Conservation (phyloP, 441 rosid species). For the Populus hybrid region DNA sequence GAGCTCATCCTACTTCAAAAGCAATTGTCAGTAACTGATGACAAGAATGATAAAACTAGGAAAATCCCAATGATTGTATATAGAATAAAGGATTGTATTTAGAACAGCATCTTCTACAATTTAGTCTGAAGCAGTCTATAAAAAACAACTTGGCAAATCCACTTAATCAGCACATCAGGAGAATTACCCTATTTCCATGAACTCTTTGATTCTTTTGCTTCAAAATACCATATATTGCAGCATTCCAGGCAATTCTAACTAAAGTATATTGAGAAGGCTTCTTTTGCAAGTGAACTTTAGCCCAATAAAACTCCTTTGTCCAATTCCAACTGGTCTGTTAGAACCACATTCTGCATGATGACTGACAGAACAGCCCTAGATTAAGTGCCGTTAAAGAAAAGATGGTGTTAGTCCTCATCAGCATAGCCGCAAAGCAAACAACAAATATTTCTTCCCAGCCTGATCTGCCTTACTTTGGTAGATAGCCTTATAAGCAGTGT, state of each 20-base stretch:
- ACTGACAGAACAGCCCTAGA: background rate
- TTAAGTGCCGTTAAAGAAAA: background rate
- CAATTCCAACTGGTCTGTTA: background rate
- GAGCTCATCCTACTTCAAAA: background rate
- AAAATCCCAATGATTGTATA: background rate
- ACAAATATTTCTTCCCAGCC: background rate
- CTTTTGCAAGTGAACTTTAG: background rate
- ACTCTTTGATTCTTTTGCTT: background rate
- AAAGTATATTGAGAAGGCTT: background rate
- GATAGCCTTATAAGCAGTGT: background rate
- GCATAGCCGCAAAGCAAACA: background rate
- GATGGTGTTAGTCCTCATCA: background rate
- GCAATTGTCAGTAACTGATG: background rate
- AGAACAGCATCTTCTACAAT: background rate
- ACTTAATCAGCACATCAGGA: background rate
- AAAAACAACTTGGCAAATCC: background rate
- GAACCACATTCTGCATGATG: background rate
- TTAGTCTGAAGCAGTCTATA: background rate
- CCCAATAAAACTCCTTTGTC: background rate
- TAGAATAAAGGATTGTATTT: background rate
- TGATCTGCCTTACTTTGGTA: background rate
- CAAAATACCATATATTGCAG: background rate
- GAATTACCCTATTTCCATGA: background rate
- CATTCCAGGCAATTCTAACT: background rate
- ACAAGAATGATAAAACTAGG: background rate